Evolutionary conservation across 208 protist species (phyloP).

Genomic region (Leishmania tropica): DNA sequence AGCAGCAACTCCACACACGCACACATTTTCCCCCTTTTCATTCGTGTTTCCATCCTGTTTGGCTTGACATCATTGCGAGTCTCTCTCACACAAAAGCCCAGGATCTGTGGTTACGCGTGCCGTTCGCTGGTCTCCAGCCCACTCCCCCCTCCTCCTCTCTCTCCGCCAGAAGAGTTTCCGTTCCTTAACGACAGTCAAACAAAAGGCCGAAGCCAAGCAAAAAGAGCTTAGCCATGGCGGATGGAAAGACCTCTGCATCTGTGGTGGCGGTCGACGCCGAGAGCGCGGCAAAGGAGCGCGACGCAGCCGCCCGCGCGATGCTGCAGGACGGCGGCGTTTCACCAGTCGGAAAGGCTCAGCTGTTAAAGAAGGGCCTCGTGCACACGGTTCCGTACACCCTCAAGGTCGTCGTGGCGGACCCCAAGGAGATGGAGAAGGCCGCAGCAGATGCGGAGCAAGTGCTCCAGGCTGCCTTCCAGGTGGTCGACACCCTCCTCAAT

Average conservation of each 20-base stretch:
- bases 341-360: constrained; percentile 25
- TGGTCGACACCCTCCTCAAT: constrained; percentile 67
- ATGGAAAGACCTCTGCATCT: constrained; percentile 58
- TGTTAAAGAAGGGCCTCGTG: constrained; percentile 51
- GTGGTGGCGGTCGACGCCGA: constrained; percentile 56
- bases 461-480: constrained; percentile 48
- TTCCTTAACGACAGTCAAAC: neutral
- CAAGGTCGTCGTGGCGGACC: constrained; percentile 42
- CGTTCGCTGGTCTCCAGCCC: neutral
- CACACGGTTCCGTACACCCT: constrained; percentile 82
- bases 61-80: neutral
- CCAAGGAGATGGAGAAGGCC: constrained; percentile 26
- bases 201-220: neutral
- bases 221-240: constrained; percentile 37
- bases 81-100: neutral
- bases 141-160: neutral
- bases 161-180: too few species aligned
- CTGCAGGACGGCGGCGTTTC: constrained; percentile 44
- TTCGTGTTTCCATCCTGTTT: neutral
- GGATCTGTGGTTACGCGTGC: neutral
- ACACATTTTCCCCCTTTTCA: neutral
- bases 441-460: constrained; percentile 29
- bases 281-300: constrained; percentile 56
- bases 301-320: constrained; percentile 54
- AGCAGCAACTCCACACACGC: neutral